Evolutionary conservation across 176 grass and related monocot species (phyloP).

Genomic region (Cocos nucifera): DNA sequence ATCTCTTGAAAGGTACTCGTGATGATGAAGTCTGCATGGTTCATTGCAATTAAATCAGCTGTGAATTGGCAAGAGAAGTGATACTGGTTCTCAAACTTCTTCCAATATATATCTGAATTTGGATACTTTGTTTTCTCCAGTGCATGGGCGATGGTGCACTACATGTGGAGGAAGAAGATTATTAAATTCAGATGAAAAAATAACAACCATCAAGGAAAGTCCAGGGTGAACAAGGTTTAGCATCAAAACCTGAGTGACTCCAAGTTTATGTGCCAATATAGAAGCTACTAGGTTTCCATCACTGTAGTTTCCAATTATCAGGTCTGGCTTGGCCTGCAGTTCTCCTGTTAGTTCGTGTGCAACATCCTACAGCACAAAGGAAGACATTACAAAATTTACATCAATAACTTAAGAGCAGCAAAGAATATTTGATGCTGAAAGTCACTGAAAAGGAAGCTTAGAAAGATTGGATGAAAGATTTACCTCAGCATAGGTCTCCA

Average conservation of each 20-base stretch:
- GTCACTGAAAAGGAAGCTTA: too few relatives aligned
- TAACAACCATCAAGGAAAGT: too few relatives aligned
- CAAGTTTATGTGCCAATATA: constrained; percentile 87
- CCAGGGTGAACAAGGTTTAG: not conserved
- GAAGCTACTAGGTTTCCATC: constrained; percentile 98
- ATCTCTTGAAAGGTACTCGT: constrained; percentile 99
- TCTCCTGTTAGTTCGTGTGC: constrained; percentile 90
- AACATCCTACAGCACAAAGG: constrained; percentile 55
- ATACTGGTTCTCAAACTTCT: constrained; percentile 98
- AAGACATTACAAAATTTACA: not conserved
- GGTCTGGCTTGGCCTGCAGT: constrained; percentile 80
- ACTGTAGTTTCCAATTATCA: constrained; percentile 98
- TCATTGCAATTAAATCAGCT: constrained; percentile 94
- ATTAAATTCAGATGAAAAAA: not conserved
- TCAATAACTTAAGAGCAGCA: too few relatives aligned
- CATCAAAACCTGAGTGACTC: constrained; percentile 67
- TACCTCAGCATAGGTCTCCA: constrained; percentile 95
- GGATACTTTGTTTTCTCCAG: constrained; percentile 99
- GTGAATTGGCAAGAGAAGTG: constrained; percentile 99
- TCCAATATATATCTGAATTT: constrained; percentile 98
- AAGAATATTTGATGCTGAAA: too few relatives aligned
- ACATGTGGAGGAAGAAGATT: constrained; percentile 23
- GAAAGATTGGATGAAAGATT: constrained; percentile 7
- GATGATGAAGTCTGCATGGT: constrained; percentile 98
- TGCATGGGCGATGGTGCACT: constrained; percentile 98